Conservation (phyloP, 495 filamentous ascomycete species). For the Neurospora sublineolata region DNA sequence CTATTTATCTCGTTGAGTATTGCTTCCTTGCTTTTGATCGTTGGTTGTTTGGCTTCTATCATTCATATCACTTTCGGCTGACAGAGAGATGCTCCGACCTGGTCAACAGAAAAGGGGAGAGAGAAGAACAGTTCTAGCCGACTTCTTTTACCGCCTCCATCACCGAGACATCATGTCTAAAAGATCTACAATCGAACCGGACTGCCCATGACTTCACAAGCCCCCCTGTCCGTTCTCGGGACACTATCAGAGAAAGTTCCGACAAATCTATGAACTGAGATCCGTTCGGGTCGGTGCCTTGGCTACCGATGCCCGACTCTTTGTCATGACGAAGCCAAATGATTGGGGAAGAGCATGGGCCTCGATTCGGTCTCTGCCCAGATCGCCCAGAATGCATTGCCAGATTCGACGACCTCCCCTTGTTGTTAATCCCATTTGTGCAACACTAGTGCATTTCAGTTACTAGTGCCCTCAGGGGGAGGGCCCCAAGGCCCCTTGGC, state of each 20-base stretch:
- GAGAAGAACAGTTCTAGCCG: neutral
- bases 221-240: neutral
- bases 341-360: neutral
- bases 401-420: neutral
- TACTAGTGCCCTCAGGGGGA: too few species aligned
- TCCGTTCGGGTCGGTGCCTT: neutral
- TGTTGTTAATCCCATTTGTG: neutral
- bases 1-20: neutral
- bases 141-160: neutral
- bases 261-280: neutral
- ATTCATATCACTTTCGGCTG: neutral
- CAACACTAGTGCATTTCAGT: neutral
- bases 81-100: neutral
- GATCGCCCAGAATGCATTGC: neutral
- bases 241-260: neutral
- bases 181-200: neutral
- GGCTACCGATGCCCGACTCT: neutral
- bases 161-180: neutral
- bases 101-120: neutral
- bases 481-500: neutral
- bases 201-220: neutral
- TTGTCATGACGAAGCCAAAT: neutral
- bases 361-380: neutral
- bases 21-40: neutral
- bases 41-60: neutral